Evolutionary conservation across 2,329 filamentous ascomycete species (phyloP), one percentile per base, ranked within the genome.

Genomic region (Aspergillus floridensis): DNA sequence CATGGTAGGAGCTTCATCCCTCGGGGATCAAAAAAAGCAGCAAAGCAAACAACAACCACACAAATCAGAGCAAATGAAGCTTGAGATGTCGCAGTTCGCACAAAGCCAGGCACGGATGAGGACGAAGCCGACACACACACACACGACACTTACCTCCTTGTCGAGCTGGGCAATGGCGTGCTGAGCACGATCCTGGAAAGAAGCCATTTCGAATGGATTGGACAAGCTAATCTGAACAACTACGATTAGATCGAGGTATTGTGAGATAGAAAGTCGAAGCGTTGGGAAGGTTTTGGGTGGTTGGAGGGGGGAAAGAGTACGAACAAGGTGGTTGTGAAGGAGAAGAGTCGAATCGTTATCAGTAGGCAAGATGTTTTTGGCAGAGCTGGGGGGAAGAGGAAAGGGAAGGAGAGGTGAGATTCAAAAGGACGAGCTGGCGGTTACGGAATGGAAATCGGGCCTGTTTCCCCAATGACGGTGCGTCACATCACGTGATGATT

Each of bases 121-220:
- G 65, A 52, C 60, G 50, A 63, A 65, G 59, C 63, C 53, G 56
- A 68, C 61, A 66, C 64, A 67, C 61, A 66, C 64, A 67, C 63
- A 62, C 66, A 59, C 61, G 65, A 61, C 62, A 65, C 81, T 68
- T 74, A 87, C 85, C 82, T 86, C 84, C 79, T 88, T 88, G 80
- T 88, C 86, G 72, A 88, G 84, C 80, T 87, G 84, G 68, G 84
- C 84, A 68, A 88, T 82, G 67, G 85, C 81, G 75, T 87, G 81
- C 77, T 86, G 83, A 68, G 83, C 83, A 75, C 82, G 81, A 70
- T 87, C 84, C 76, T 87, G 84, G 78, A 86, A 82, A 73, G 82
- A 70, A 63, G 74, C 73, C 74, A 76, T 76, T 70, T 68, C 66
- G 35, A 49, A 49, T 47, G 48, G 26, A 41, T 35, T 53, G 56